A percentile compares a stretch with the other conserved stretches of the same genome.
Conservation (phyloP, 1,139 yeast genomes). For the Blastobotrys indianensis region DNA sequence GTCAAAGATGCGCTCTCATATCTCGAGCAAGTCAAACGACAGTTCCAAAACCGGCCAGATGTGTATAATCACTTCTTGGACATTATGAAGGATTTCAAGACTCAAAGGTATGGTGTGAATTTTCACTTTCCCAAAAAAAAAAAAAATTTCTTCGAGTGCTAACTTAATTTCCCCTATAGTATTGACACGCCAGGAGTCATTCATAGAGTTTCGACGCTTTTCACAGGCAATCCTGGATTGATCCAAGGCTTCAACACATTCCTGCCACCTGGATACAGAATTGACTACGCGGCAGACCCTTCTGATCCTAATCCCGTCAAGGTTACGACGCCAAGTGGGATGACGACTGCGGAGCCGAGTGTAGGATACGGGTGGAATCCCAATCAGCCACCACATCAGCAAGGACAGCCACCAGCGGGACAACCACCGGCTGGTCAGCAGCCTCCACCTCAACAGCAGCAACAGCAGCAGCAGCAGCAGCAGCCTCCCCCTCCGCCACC, state of each 20-base stretch:
- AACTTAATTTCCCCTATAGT: slow-evolving; percentile 30
- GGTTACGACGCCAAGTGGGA: slow-evolving; percentile 94
- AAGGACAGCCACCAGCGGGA: slow-evolving; percentile 7
- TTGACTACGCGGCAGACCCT: slow-evolving; percentile 86
- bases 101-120: slow-evolving; percentile 54
- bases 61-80: slow-evolving; percentile 94
- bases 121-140: slow-evolving; percentile 2
- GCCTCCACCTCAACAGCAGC: slow-evolving; percentile 13
- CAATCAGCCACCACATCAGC: slow-evolving; percentile 16
- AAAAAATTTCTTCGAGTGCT: not conserved
- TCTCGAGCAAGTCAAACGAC: slow-evolving; percentile 90
- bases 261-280: slow-evolving; percentile 92
- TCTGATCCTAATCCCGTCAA: slow-evolving; percentile 87
- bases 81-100: slow-evolving; percentile 96
- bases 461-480: slow-evolving; percentile 7
- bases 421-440: slow-evolving; percentile 1
- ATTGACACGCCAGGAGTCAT: slow-evolving; percentile 98
- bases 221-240: slow-evolving; percentile 86
- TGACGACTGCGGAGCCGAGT: slow-evolving; percentile 56
- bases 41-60: slow-evolving; percentile 87
- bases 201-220: slow-evolving; percentile 84
- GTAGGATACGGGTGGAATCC: slow-evolving; percentile 15
- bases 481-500: slow-evolving; percentile 9
- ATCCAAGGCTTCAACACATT: slow-evolving; percentile 97
- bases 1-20: slow-evolving; percentile 95